These are phyloP conservation scores for Camelina sativa DNA, from an alignment of 345 rosid genomes.

Conservation along the genomic window DNA sequence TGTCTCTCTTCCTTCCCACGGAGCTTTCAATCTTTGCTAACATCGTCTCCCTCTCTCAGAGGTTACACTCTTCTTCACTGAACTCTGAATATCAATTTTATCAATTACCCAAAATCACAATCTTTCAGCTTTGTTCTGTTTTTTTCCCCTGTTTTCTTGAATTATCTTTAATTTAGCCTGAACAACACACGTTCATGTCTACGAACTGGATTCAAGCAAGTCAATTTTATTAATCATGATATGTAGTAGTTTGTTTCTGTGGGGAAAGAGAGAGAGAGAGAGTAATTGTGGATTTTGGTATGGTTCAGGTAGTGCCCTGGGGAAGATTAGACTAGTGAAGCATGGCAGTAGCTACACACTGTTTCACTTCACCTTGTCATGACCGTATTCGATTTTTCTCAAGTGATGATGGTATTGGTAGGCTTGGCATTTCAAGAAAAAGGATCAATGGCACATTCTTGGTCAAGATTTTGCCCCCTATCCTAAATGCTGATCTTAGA, in stretches of 20 bases:
- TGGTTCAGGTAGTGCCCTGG: conserved; percentile 33
- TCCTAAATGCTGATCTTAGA: conserved; percentile 44
- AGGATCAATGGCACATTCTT: conserved; percentile 44
- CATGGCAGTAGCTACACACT: conserved; percentile 66
- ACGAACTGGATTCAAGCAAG: background rate
- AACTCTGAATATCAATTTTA: background rate
- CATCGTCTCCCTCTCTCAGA: background rate
- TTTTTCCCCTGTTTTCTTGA: background rate
- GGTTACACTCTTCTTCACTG: no score
- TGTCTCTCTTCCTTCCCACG: background rate
- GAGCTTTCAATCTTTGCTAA: conserved; percentile 33
- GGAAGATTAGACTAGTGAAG: conserved; percentile 41
- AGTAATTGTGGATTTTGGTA: conserved; percentile 12
- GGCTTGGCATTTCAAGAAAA: conserved; percentile 38
- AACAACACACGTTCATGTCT: background rate
- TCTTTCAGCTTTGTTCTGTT: background rate
- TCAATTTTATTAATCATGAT: background rate
- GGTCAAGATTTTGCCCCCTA: conserved; percentile 46
- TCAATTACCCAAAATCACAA: background rate
- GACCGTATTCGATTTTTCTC: conserved; percentile 46
- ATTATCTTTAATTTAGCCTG: background rate
- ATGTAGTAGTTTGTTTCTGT: background rate
- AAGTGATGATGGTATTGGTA: conserved; percentile 38
- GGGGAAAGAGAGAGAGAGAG: background rate
- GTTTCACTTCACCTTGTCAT: conserved; percentile 52